Conservation (phyloP, 2,329 filamentous ascomycete species). For the Fonsecaea pedrosoi region DNA sequence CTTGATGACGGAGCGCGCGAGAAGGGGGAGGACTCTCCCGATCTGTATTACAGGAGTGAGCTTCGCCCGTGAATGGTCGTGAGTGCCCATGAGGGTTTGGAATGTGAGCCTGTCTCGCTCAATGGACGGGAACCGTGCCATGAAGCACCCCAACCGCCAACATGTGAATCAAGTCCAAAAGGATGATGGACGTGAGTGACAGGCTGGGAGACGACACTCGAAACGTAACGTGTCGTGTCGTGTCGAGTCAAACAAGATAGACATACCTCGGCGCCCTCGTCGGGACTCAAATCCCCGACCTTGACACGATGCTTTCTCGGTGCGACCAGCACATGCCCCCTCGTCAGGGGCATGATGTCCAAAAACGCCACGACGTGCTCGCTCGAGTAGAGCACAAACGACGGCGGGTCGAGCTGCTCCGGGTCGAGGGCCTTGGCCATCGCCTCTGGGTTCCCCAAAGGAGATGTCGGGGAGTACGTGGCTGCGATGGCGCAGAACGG, state of each 20-base stretch:
- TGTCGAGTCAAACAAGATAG: constrained; percentile 27
- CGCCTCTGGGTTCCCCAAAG: constrained; percentile 27
- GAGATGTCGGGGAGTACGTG: constrained; percentile 51
- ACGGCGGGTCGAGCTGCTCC: constrained; percentile 32
- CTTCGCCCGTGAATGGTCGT: not conserved
- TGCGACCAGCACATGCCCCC: constrained; percentile 82
- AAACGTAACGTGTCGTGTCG: too few relatives aligned
- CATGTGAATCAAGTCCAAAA: constrained; percentile 8
- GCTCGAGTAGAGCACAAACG: constrained; percentile 75
- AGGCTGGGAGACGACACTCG: not conserved
- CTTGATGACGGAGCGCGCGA: constrained; percentile 73
- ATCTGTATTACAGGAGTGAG: constrained; percentile 42
- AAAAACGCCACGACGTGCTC: constrained; percentile 82
- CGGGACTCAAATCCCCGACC: constrained; percentile 70
- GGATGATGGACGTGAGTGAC: constrained; percentile 38
- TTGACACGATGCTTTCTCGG: constrained; percentile 79
- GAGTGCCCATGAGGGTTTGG: not conserved
- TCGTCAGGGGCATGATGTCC: constrained; percentile 87
- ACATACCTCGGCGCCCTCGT: constrained; percentile 72
- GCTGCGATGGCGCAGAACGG: constrained; percentile 16
- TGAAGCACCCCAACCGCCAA: not conserved
- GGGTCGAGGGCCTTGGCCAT: constrained; percentile 22
- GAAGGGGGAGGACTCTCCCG: constrained; percentile 54
- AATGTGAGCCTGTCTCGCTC: not conserved
- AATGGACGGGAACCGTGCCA: not conserved